Evolutionary conservation across 2,329 filamentous ascomycete genomes (phyloP), one percentile per base, ranked within the genome.

Genomic region (Colletotrichum musicola): DNA sequence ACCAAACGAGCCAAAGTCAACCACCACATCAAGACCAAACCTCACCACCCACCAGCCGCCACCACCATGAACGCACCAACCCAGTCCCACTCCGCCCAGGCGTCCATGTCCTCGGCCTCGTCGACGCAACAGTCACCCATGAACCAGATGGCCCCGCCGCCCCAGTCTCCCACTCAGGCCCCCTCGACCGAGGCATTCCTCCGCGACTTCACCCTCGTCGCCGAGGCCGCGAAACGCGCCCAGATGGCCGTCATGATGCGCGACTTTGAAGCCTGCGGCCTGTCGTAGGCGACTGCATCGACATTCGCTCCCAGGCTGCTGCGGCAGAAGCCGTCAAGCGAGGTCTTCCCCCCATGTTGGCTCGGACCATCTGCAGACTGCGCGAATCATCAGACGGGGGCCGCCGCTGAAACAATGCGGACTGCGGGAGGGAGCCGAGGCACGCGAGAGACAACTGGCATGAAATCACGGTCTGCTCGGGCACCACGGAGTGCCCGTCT

Each of bases 151-250:
- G 56, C 47, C 57, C 69, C 55, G 69, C 74, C 74, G 51, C 75
- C 75, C 18, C 71, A 75, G 35, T 71, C 74, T 47, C 75, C 76
- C 69, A 70, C 74, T 50, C 76, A 76, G 70, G 51, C 67, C 68
- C 75, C 82, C 1, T 85, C 84, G 14, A 85, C 86, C 59, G 86
- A 88, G 62, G 72, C 81, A 30, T 94, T 94, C 77, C 86, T 97
- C 69, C 89, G 91, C 74, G 92, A 97, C 79, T 93, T 95, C 76
- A 95, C 88, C 67, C 88, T 98, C 35, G 88, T 98, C 49, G 95
- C 95, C 42, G 95, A 98, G 83, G 95, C 95, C 2, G 95, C 94
- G 50, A 97, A 97, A 81, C 87, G 95, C 49, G 95, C 95, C 10
- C 94, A 98, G 81, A 93, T 98, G 85, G 93, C 93, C 49, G 90